These are phyloP conservation scores for Venustampulla echinocandica DNA, from an alignment of 495 filamentous ascomycete species.

Conservation along the genomic window DNA sequence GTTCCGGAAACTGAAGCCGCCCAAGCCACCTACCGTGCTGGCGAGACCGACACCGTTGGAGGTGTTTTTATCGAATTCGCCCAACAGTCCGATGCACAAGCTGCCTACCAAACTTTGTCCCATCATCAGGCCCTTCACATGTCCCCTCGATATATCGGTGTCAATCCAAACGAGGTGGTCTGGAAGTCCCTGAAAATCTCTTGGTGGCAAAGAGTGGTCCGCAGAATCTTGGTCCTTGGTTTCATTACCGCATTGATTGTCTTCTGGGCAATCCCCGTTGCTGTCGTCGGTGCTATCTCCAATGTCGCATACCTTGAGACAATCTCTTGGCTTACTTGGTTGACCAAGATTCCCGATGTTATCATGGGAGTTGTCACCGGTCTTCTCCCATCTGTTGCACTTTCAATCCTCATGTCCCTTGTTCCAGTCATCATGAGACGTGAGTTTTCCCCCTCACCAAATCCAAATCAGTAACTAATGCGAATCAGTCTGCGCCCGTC, in stretches of 20 bases:
- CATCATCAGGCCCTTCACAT: constrained; percentile 89
- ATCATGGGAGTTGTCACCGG: constrained; percentile 80
- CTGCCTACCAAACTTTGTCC: constrained; percentile 74
- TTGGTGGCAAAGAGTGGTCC: constrained; percentile 79
- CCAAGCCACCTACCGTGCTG: constrained; percentile 63
- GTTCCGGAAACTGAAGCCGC: constrained; percentile 70
- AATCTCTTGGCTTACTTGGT: constrained; percentile 64
- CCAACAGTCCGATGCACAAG: constrained; percentile 72
- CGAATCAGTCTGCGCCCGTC: constrained; percentile 50
- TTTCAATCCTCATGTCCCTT: constrained; percentile 82
- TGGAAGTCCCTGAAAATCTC: constrained; percentile 81
- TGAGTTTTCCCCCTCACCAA: constrained; percentile 20
- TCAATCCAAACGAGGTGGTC: constrained; percentile 78
- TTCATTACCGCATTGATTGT: constrained; percentile 75
- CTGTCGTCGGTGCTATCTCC: constrained; percentile 75
- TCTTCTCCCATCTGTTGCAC: constrained; percentile 68
- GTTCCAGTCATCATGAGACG: constrained; percentile 72
- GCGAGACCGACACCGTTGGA: constrained; percentile 57
- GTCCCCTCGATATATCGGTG: constrained; percentile 81
- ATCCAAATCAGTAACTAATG: constrained; percentile 25
- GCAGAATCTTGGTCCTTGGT: constrained; percentile 56
- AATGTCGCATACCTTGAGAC: constrained; percentile 64
- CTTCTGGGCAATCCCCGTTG: constrained; percentile 94
- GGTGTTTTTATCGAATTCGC: constrained; percentile 88
- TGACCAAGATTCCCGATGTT: constrained; percentile 57